phyloP scores from a whole-genome alignment of 768 basidiomycete genomes.

The Russula foetens region DNA sequence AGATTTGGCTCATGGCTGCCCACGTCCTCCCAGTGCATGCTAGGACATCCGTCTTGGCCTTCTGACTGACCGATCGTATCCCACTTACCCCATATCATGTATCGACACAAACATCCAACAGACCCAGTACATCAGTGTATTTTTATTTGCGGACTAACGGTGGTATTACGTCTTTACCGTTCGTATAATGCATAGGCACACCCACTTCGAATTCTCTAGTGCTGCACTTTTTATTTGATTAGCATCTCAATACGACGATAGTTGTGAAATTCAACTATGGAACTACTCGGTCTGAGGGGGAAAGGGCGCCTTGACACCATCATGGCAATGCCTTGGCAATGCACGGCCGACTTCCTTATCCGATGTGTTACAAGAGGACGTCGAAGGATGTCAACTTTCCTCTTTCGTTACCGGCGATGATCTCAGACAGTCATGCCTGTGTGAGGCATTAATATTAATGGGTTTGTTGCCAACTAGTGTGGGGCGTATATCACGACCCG shows the following conservation, averaged over 20 bases:
- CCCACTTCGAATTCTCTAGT: conserved; percentile 10
- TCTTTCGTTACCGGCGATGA: not conserved
- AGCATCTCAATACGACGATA: conserved; percentile 6
- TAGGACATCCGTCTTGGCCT: conserved; percentile 18
- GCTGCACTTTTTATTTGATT: not conserved
- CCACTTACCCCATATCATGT: conserved; percentile 15
- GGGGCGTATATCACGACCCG: not conserved
- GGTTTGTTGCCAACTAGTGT: not conserved
- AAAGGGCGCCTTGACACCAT: not conserved
- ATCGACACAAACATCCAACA: conserved; percentile 6
- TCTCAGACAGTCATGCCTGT: not conserved
- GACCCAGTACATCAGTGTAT: conserved; percentile 15
- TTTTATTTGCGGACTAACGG: conserved; percentile 15
- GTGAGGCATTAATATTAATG: not conserved
- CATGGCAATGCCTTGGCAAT: not conserved
- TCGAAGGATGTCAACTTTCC: not conserved
- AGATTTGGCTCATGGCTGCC: conserved; percentile 20
- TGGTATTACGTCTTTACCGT: conserved; percentile 11
- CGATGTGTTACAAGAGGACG: not conserved
- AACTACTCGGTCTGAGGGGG: not conserved
- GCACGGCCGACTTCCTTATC: not conserved
- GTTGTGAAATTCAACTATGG: conserved; percentile 1
- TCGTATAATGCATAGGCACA: conserved; percentile 16
- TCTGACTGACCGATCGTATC: conserved; percentile 14
- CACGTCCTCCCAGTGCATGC: conserved; percentile 18